These are phyloP conservation scores for Paraglomus occultum DNA, from an alignment of 192 early-diverging fungal genomes.

Conservation along the genomic window DNA sequence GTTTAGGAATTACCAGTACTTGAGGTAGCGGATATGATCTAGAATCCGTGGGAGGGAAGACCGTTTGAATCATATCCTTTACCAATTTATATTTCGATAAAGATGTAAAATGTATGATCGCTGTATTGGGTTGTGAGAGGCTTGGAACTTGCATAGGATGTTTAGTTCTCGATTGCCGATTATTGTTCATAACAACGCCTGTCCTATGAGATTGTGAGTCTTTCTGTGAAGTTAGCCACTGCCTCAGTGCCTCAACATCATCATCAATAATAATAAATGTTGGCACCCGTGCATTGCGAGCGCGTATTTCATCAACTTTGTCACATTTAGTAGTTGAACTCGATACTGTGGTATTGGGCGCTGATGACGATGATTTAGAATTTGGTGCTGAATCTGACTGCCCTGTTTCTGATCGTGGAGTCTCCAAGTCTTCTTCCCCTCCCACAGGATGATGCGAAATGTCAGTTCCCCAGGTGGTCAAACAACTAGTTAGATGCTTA, in stretches of 20 bases:
- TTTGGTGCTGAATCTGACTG: background rate
- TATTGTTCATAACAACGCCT: constrained; percentile 23
- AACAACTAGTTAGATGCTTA: constrained; percentile 47
- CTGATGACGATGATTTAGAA: constrained; percentile 12
- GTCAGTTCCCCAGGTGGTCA: constrained; percentile 52
- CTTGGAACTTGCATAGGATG: constrained; percentile 31
- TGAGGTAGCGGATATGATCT: constrained; percentile 40
- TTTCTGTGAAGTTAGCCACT: constrained; percentile 44
- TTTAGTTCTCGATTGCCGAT: constrained; percentile 29
- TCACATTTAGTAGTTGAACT: background rate
- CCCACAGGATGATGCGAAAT: constrained; percentile 44
- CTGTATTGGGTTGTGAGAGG: constrained; percentile 43
- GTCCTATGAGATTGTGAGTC: constrained; percentile 26
- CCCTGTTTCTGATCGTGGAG: background rate
- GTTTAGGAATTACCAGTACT: constrained; percentile 60
- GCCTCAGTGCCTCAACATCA: constrained; percentile 47
- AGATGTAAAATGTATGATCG: constrained; percentile 59
- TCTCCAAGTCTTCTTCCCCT: constrained; percentile 16
- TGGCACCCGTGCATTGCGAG: constrained; percentile 24
- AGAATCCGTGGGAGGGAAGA: constrained; percentile 29
- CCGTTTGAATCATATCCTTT: constrained; percentile 44
- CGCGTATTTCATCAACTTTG: background rate
- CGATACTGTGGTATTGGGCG: constrained; percentile 21
- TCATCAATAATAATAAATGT: constrained; percentile 61
- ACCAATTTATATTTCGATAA: constrained; percentile 51